These are phyloP conservation scores for Solanum hybrid DNA, from an alignment of 305 asterid species.

Conservation along the genomic window DNA sequence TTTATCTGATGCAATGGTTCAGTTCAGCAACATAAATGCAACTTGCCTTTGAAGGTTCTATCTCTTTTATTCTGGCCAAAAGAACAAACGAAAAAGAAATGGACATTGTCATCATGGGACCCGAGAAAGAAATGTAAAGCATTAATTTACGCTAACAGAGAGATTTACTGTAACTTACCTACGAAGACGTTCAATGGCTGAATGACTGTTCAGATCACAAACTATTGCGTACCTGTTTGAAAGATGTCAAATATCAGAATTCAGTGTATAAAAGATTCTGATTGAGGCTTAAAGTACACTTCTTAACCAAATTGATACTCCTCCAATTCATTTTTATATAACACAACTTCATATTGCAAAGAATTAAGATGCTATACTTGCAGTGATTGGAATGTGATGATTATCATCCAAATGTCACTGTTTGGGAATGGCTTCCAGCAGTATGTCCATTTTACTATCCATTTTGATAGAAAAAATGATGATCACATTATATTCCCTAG, in stretches of 20 bases:
- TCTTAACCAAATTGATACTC: not conserved
- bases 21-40: not conserved
- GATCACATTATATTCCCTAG: not conserved
- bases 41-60: conserved; percentile 80
- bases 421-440: not conserved
- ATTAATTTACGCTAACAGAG: not conserved
- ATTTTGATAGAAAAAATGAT: not conserved
- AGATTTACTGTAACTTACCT: conserved; percentile 33
- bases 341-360: not conserved
- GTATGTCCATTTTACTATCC: not conserved
- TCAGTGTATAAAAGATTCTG: not conserved
- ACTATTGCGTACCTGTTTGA: conserved; percentile 68
- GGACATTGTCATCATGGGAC: conserved; percentile 6
- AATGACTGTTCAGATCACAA: conserved; percentile 57
- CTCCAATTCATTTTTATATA: not conserved
- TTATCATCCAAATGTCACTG: not conserved
- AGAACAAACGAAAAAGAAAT: conserved; percentile 14
- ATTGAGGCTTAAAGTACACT: not conserved
- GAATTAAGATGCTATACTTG: not conserved
- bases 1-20: not conserved
- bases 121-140: not conserved
- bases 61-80: conserved; percentile 62
- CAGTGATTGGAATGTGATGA: not conserved
- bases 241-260: not conserved
- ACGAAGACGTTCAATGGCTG: conserved; percentile 73